Conservation (phyloP, 371 early-diverging fungal species). For the Mortierella sp. region DNA sequence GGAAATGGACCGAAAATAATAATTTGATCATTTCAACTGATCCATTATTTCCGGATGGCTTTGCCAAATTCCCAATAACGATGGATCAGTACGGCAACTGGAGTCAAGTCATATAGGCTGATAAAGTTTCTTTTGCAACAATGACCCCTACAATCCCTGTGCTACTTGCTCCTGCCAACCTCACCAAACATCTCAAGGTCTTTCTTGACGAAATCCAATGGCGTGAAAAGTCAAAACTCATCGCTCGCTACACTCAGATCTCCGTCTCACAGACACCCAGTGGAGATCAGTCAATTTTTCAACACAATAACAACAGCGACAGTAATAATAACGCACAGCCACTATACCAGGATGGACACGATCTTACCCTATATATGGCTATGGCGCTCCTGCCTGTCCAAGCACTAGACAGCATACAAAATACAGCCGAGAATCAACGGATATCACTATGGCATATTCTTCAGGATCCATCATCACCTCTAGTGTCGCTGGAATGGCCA, state of each 20-base stretch:
- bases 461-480: constrained; percentile 7
- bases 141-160: constrained; percentile 28
- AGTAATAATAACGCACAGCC: not conserved
- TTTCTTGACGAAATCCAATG: constrained; percentile 35
- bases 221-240: constrained; percentile 51
- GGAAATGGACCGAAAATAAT: not conserved
- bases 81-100: not conserved
- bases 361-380: constrained; percentile 35
- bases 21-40: not conserved
- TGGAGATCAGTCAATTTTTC: not conserved
- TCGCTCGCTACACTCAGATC: constrained; percentile 40
- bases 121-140: not conserved
- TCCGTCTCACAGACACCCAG: not conserved
- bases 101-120: not conserved
- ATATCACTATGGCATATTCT: constrained; percentile 16
- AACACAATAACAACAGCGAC: no score
- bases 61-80: constrained; percentile 9
- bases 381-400: constrained; percentile 39
- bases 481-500: constrained; percentile 21
- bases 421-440: not conserved
- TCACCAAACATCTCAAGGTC: constrained; percentile 50
- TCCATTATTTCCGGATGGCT: constrained; percentile 32
- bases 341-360: constrained; percentile 15
- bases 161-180: constrained; percentile 34
- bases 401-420: not conserved